These are phyloP conservation scores for Eutrema japonicum DNA, from an alignment of 345 rosid species.

Conservation along the genomic window DNA sequence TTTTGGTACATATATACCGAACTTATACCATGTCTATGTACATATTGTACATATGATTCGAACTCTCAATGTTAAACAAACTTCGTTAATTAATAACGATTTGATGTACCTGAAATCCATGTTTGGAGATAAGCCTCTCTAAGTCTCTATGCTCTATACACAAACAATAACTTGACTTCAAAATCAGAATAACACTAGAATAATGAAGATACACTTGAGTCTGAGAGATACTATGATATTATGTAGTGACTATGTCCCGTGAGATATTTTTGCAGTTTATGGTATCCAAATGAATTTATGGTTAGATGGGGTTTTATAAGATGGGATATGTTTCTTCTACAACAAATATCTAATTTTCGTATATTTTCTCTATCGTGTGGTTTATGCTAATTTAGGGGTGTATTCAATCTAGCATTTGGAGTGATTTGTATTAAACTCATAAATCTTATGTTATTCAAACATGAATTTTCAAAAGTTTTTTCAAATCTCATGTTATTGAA, in stretches of 20 bases:
- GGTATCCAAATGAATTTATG: not conserved
- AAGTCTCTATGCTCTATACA: not conserved
- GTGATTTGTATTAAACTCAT: too few species aligned
- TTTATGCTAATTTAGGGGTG: slow-evolving; percentile 3
- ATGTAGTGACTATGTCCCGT: not conserved
- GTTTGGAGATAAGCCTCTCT: not conserved
- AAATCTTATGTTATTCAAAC: too few species aligned
- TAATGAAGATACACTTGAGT: not conserved
- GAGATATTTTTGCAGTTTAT: not conserved
- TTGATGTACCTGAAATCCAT: not conserved
- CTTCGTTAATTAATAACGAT: not conserved
- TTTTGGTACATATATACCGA: too few species aligned
- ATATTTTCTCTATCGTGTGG: slow-evolving; percentile 4
- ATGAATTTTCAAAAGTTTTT: too few species aligned
- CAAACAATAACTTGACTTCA: not conserved
- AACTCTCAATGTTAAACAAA: not conserved
- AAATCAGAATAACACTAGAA: not conserved
- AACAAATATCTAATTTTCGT: not conserved
- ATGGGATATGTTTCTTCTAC: not conserved
- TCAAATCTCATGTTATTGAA: too few species aligned
- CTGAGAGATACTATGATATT: not conserved
- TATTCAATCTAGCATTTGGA: too few species aligned
- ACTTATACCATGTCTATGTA: not conserved
- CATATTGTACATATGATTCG: not conserved
- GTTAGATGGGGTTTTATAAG: not conserved